Evolutionary conservation across 768 basidiomycete genomes (phyloP), one percentile per base, ranked within the genome.

Genomic region (Tephrocybe sp.): DNA sequence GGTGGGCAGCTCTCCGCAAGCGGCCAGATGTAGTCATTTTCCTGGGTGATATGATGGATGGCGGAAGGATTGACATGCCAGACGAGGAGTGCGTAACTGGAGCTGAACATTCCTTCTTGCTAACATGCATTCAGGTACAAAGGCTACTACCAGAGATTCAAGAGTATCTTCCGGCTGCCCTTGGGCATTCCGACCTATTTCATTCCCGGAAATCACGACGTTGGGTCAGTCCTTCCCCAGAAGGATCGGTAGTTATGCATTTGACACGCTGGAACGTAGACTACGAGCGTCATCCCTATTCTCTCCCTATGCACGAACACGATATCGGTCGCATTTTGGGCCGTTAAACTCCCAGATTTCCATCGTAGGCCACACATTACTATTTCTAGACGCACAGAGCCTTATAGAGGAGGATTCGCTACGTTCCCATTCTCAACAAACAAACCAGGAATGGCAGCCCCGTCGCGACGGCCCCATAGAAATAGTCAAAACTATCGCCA

Each of bases 11-110:
- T 3, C 72, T 80, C 45, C 68, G 72, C 5, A 72, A 80, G 47
- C 70, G 67, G 20, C 88, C 93, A 6, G 82, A 96, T 63, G 79
- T 71, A 12, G 79, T 96, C 4, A 71, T 97, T 2, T 88, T 96
- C 55, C 73, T 94, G 17, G 95, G 95, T 33, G 93, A 97, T 65
- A 89, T 96, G 90, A 82, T 96, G 82, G 92, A 96, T 60, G 83
- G 80, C 48, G 93, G 92, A 1, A 74, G 91, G 47, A 72, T 77
- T 22, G 72, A 72, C 17, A 87, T 87, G 77, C 64, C 77, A 3
- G 75, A 80, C 43, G 67, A 66, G 39, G 85, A 93, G 95, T 94
- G 63, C 66, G 89, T 78, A 45, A 45, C 54, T 20, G 39, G 14
- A 5, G 14, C 20, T n/a, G 4, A 38, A 10, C 14, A 19, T 23